phyloP scores from a whole-genome alignment of 2,329 filamentous ascomycete genomes.

The Tolypocladium cylindrosporum region DNA sequence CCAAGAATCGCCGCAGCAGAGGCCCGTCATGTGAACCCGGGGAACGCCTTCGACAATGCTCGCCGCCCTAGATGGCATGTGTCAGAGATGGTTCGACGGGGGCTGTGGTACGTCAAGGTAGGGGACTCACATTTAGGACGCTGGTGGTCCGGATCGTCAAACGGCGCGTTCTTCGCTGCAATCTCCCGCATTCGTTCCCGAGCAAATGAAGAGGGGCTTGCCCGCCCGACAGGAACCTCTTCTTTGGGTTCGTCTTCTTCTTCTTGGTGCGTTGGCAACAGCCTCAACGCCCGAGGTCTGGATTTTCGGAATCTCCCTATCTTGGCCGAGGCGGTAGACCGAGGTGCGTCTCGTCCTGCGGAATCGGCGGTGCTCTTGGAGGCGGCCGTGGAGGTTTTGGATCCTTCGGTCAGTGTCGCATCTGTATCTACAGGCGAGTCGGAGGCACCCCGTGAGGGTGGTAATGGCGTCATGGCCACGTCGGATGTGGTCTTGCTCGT shows the following conservation, averaged over 20 bases:
- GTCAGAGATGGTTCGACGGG: neutral
- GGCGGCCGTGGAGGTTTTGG: neutral
- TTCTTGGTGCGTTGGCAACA: conserved; percentile 28
- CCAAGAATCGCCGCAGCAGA: neutral
- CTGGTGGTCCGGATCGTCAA: conserved; percentile 30
- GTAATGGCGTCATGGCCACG: conserved; percentile 17
- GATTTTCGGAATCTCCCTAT: conserved; percentile 15
- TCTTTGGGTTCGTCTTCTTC: conserved; percentile 21
- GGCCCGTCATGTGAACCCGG: conserved; percentile 20
- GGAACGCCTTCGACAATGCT: conserved; percentile 32
- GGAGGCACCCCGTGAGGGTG: neutral
- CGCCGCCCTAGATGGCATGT: conserved; percentile 26
- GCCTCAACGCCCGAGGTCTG: conserved; percentile 17
- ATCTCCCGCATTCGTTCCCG: conserved; percentile 33
- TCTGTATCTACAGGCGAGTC: conserved; percentile 1
- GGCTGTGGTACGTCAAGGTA: neutral
- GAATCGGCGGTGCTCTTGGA: neutral
- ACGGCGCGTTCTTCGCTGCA: conserved; percentile 30
- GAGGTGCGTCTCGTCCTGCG: conserved; percentile 1
- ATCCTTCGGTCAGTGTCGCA: neutral
- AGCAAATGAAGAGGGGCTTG: conserved; percentile 33
- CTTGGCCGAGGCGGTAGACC: conserved; percentile 8
- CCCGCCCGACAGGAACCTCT: conserved; percentile 19
- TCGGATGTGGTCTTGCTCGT: conserved; percentile 6
- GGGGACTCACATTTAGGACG: conserved; percentile 26